These are phyloP conservation scores for Camelina sativa DNA, from an alignment of 345 rosid genomes.

Conservation along the genomic window DNA sequence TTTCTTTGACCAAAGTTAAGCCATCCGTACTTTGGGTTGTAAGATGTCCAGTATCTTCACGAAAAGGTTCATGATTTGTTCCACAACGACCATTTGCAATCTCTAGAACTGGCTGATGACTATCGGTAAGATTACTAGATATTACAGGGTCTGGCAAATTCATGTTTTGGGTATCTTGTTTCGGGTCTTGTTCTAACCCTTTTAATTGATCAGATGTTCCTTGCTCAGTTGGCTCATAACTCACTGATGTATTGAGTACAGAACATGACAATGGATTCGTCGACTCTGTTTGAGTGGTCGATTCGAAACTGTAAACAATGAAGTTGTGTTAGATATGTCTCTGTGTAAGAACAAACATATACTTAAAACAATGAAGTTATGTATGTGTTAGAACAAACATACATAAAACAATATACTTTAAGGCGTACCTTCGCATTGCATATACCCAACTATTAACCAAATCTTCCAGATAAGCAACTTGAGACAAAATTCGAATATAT, in stretches of 20 bases:
- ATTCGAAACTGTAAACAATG: slow-evolving; percentile 69
- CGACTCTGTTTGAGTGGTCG: slow-evolving; percentile 50
- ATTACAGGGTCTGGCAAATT: slow-evolving; percentile 37
- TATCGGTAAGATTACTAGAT: slow-evolving; percentile 24
- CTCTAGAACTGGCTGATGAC: slow-evolving; percentile 33
- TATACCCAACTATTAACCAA: slow-evolving; percentile 87
- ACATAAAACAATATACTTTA: slow-evolving; percentile 19
- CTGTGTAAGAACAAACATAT: slow-evolving; percentile 15
- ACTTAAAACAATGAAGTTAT: slow-evolving; percentile 21
- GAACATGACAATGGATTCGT: slow-evolving; percentile 45
- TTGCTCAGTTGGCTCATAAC: slow-evolving; percentile 44
- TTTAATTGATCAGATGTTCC: slow-evolving; percentile 42
- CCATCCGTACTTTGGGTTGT: slow-evolving; percentile 32
- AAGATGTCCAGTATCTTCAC: slow-evolving; percentile 28
- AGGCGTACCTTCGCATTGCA: slow-evolving; percentile 75
- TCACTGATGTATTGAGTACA: slow-evolving; percentile 44
- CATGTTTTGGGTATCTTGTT: slow-evolving; percentile 43
- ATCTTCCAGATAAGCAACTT: slow-evolving; percentile 94
- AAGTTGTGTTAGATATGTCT: slow-evolving; percentile 39
- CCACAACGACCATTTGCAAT: slow-evolving; percentile 30
- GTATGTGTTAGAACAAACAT: slow-evolving; percentile 26
- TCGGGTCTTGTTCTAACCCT: slow-evolving; percentile 41
- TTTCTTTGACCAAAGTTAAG: slow-evolving; percentile 31
- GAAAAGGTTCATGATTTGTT: slow-evolving; percentile 23
- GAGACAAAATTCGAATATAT: slow-evolving; percentile 77